Conservation (phyloP, 2,329 filamentous ascomycete species). For the Dactylellina leptospora region DNA sequence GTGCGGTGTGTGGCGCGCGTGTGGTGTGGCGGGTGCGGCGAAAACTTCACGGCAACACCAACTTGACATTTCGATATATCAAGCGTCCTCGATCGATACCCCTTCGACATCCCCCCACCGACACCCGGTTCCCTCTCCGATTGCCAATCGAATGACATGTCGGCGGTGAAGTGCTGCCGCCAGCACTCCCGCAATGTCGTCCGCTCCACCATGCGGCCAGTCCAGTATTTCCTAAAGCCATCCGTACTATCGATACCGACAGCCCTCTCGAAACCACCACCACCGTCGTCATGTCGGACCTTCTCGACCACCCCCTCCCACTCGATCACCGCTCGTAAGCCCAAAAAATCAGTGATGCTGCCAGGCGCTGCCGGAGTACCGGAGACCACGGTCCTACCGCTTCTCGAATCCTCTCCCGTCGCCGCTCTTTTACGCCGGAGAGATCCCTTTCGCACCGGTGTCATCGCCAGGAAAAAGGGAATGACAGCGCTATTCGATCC, state of each 20-base stretch:
- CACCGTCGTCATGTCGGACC: slow-evolving; percentile 56
- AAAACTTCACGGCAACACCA: slow-evolving; percentile 28
- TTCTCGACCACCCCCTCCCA: slow-evolving; percentile 56
- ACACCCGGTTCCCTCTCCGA: neutral
- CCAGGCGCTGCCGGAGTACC: slow-evolving; percentile 69
- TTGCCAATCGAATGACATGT: slow-evolving; percentile 39
- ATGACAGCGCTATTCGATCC: slow-evolving; percentile 90
- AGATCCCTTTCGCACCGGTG: slow-evolving; percentile 77
- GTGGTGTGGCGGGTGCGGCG: neutral
- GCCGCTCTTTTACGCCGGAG: slow-evolving; percentile 69
- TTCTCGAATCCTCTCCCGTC: slow-evolving; percentile 67
- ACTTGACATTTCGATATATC: neutral
- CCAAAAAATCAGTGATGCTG: slow-evolving; percentile 61
- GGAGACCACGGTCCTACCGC: slow-evolving; percentile 61
- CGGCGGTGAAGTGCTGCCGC: slow-evolving; percentile 49
- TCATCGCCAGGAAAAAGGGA: slow-evolving; percentile 88
- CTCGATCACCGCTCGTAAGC: slow-evolving; percentile 42
- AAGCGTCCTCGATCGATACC: too few relatives aligned
- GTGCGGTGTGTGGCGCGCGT: neutral
- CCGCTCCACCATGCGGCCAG: slow-evolving; percentile 19
- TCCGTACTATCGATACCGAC: slow-evolving; percentile 46
- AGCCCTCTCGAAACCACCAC: slow-evolving; percentile 53
- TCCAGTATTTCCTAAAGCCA: slow-evolving; percentile 54
- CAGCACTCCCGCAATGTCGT: slow-evolving; percentile 32
- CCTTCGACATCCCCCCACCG: neutral